Evolutionary conservation across 78 protist species (phyloP), one percentile per base, ranked within the genome.

Genomic region (Thecamonas trahens): DNA sequence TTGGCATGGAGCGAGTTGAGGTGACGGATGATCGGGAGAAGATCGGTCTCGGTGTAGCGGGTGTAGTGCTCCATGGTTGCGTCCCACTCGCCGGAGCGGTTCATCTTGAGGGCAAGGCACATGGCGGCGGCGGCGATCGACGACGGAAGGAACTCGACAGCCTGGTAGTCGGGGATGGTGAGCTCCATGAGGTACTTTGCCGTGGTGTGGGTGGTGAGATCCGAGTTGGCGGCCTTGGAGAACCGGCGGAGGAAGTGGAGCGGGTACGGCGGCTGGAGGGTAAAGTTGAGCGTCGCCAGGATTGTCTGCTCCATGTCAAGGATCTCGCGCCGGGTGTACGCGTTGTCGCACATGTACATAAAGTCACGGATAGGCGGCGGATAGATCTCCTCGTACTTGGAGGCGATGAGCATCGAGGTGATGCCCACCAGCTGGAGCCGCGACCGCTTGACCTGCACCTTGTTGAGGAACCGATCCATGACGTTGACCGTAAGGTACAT

Each of bases 361-460:
- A 91, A 95, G 70, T 96, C 99, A 38, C 76, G 58, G 54, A 91
- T 85, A 64, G 84, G 88, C 17, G 97, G 98, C 24, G 97, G 58
- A 71, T 79, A 94, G 70, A 95, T 89, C 83, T 97, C 99, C 68
- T 97, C 98, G 83, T 82, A 93, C 80, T 97, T 97, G 59, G 94
- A 74, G 29, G 99, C 98, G 39, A 97, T 70, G 64, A 91, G 81
- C 84, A 95, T 91, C 20, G 94, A 59, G 22, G 96, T 84, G 62
- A 93, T 80, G 44, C 98, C 99, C 22, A 92, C 94, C 17, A 97
- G 82, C 74, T 95, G 97, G 34, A 95, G 67, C 40, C 67, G 57
- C 31, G 26, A n/a, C 14, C 67, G 61, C 35, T 66, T 28, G 2
- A 72, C 60, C 18, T 45, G 28, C 39, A 52, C 18, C 57, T 28